Evolutionary conservation across 208 protist genomes (phyloP), one percentile per base, ranked within the genome.

Genomic region (Ichthyophonus hoferi): DNA sequence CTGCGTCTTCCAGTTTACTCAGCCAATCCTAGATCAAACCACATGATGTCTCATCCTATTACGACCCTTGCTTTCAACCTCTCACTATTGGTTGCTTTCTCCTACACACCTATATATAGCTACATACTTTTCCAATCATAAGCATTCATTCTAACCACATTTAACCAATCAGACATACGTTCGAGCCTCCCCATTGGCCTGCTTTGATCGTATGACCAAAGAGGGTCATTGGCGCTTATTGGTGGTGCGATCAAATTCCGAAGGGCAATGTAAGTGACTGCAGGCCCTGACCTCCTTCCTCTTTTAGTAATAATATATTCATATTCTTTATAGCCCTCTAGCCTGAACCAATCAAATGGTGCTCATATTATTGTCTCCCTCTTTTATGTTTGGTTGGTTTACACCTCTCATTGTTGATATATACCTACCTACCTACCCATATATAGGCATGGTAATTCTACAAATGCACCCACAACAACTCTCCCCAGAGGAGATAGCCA

Each of bases 391-490:
- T 67, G 50, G 7, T 24, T n/a, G n/a, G n/a, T n/a, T n/a, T n/a
- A 67, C 50, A 67, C 50, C 7, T 24, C 14, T 24, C 14, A 7
- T 84, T 93, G 50, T 24, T 7, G 14, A 24, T 67, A 24, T 24
- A 24, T 24, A 24, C 50, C 7, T 24, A 67, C 50, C 7, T 24
- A 67, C 50, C 7, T 24, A 67, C 50, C 7, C 50, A 67, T 24
- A 67, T 24, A 67, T 24, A 89, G 41, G 35, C 0, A 87, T 93
- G 41, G 67, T 92, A 1, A 43, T 92, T 2, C 37, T 88, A 31
- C 92, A 93, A 83, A 41, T 93, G 24, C 43, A 91, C 87, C 40
- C 78, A 34, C 31, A 87, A 3, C 1, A 58, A 12, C 39, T 87
- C 41, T 42, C 37, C 40, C 35, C 39, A 37, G 38, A 91, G 31